phyloP scores from a whole-genome alignment of 345 rosid species.

The Stellera chamaejasme region DNA sequence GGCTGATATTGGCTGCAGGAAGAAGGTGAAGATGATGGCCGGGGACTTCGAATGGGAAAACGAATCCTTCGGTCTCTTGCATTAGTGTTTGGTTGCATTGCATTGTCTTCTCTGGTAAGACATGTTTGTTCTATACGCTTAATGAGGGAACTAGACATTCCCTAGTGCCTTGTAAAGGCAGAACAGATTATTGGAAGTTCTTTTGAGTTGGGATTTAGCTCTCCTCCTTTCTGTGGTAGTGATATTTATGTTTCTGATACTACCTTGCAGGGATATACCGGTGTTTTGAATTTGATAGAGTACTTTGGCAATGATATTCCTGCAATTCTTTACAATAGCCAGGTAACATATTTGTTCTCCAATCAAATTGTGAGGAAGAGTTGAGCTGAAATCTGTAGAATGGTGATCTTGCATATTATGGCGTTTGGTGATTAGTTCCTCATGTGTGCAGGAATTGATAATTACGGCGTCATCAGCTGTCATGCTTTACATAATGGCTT shows the following conservation, averaged over 20 bases:
- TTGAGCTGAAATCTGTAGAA: not conserved
- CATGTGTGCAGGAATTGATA: conserved; percentile 45
- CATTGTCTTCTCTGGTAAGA: conserved; percentile 80
- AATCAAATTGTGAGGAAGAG: no score
- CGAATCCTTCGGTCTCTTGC: conserved; percentile 83
- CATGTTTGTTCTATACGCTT: not conserved
- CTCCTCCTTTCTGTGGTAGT: conserved; percentile 1
- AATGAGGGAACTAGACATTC: no score
- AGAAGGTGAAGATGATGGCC: conserved; percentile 80
- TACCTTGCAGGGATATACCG: conserved; percentile 75
- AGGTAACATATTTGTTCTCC: conserved; percentile 43
- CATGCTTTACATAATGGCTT: conserved; percentile 41
- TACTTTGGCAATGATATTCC: conserved; percentile 55
- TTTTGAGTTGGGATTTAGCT: not conserved
- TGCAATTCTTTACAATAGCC: conserved; percentile 63
- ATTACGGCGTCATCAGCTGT: conserved; percentile 47
- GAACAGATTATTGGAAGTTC: not conserved
- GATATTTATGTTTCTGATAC: conserved; percentile 5
- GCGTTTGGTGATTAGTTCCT: not conserved
- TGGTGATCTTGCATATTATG: not conserved
- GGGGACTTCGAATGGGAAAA: conserved; percentile 73
- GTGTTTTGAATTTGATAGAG: conserved; percentile 70
- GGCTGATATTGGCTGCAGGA: conserved; percentile 53
- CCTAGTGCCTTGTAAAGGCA: no score
- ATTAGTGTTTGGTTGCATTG: conserved; percentile 75